Evolutionary conservation across 495 filamentous ascomycete species (phyloP), one percentile per base, ranked within the genome.

Genomic region (Lichenothelia convexa): DNA sequence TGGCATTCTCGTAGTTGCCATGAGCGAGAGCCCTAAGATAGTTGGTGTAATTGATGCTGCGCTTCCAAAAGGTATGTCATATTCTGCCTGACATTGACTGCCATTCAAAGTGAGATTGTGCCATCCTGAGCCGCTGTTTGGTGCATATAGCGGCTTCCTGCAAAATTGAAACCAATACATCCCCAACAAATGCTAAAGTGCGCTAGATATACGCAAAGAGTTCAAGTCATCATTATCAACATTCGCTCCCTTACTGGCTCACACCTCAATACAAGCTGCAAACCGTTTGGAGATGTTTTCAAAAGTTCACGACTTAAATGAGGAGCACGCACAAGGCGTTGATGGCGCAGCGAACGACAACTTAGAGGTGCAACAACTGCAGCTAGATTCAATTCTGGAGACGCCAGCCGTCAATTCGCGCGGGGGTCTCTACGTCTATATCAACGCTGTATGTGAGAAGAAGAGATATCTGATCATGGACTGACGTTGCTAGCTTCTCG

Each of bases 371-470:
- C 44, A 41, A 5, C 36, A 42, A 8, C 33, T 48, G 18, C 50
- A 51, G 22, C 37, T 49, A 89, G 1, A 61, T 73, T 18, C 77
- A 85, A 44, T 55, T 77, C n/a, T n/a, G n/a, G n/a, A n/a, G n/a
- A n/a, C n/a, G 3, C 75, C 78, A 1, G 58, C 65, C 4, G 58
- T 78, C 8, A 79, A 83, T 51, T 78, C 84, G n/a, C 69, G 86
- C 60, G 86, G 84, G 34, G 83, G 82, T 31, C 61, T 95, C 44
- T 95, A 86, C 54, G 65, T 94, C n/a, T 94, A 87, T 52, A 61
- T 97, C 21, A 85, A 83, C 53, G 73, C 85, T 32, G 65, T 80
- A 59, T 80, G 93, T 61, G 50, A 66, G 53, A n/a, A 8, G 21
- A 12, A 20, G 18, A 26, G 27, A 12, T 8, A 8, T 18, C 7